Conservation (phyloP, 148 eudicot genomes). For the Rhododendron williamsianum region DNA sequence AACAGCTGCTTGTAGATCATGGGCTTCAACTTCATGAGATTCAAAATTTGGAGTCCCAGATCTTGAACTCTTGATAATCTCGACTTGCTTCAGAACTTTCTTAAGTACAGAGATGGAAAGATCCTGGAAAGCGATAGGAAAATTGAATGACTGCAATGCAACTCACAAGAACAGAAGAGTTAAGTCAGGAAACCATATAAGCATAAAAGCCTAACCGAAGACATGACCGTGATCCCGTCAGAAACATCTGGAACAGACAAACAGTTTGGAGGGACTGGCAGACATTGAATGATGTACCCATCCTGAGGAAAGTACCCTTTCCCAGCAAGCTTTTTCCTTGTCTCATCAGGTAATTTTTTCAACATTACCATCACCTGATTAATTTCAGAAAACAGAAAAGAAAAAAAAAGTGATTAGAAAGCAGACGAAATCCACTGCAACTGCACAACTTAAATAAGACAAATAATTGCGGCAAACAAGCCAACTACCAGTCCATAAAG, state of each 20-base stretch:
- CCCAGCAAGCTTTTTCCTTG: constrained; percentile 56
- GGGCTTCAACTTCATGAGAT: constrained; percentile 80
- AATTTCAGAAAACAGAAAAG: neutral
- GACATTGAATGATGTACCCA: constrained; percentile 63
- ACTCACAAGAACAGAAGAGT: constrained; percentile 7
- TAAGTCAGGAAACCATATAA: neutral
- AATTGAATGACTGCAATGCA: neutral
- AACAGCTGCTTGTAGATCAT: constrained; percentile 77
- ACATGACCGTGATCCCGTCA: constrained; percentile 83
- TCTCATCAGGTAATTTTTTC: constrained; percentile 59
- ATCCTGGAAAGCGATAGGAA: constrained; percentile 45
- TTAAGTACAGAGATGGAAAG: constrained; percentile 59
- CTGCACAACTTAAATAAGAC: neutral
- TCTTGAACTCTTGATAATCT: constrained; percentile 72
- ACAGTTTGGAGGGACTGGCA: constrained; percentile 96
- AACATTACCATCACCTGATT: constrained; percentile 60
- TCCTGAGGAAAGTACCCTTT: constrained; percentile 85
- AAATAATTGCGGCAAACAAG: neutral
- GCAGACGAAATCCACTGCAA: neutral
- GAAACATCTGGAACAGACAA: constrained; percentile 90
- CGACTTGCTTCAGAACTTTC: constrained; percentile 76
- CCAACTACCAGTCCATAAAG: neutral
- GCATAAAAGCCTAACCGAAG: constrained; percentile 54
- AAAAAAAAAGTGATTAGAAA: neutral
- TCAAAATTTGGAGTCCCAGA: constrained; percentile 88